Percentiles rank a stretch among this genome's conserved stretches.
Conservation (phyloP, 1,139 yeast species). For the Lodderomyces beijingensis region DNA sequence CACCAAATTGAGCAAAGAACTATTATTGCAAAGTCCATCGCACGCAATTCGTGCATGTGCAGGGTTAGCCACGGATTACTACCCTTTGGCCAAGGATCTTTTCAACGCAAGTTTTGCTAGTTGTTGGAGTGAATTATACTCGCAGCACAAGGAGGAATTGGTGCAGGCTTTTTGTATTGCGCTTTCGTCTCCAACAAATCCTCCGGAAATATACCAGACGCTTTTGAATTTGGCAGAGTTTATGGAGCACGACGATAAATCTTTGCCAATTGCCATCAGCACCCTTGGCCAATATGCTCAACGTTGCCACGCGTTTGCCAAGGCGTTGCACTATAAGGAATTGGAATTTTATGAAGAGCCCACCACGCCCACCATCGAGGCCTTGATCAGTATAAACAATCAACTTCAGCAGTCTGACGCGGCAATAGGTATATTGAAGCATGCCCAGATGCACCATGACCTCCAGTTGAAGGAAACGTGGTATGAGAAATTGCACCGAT, state of each 20-base stretch:
- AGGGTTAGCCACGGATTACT: slow-evolving; percentile 80
- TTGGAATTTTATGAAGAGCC: slow-evolving; percentile 93
- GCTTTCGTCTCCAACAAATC: slow-evolving; percentile 82
- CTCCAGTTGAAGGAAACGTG: slow-evolving; percentile 92
- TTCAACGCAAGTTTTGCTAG: slow-evolving; percentile 95
- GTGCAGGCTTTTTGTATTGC: slow-evolving; percentile 85
- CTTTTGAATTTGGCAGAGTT: slow-evolving; percentile 87
- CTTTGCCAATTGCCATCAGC: slow-evolving; percentile 84
- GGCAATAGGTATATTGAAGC: slow-evolving; percentile 92
- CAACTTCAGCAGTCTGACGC: slow-evolving; percentile 97
- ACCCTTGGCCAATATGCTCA: slow-evolving; percentile 92
- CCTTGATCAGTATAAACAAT: slow-evolving; percentile 87
- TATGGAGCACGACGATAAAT: slow-evolving; percentile 96
- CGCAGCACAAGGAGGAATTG: slow-evolving; percentile 89
- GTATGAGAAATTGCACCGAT: slow-evolving; percentile 93
- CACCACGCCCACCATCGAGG: slow-evolving; percentile 85
- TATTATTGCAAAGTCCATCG: slow-evolving; percentile 89
- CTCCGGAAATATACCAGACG: slow-evolving; percentile 93
- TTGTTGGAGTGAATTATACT: slow-evolving; percentile 91
- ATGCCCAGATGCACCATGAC: slow-evolving; percentile 92
- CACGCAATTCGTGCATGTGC: slow-evolving; percentile 94
- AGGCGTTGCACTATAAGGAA: slow-evolving; percentile 94
- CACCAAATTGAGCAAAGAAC: slow-evolving; percentile 76
- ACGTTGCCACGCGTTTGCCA: slow-evolving; percentile 95
- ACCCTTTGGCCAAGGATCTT: slow-evolving; percentile 84